Conservation (phyloP, 2,329 filamentous ascomycete genomes). For the Helotiales sp. region DNA sequence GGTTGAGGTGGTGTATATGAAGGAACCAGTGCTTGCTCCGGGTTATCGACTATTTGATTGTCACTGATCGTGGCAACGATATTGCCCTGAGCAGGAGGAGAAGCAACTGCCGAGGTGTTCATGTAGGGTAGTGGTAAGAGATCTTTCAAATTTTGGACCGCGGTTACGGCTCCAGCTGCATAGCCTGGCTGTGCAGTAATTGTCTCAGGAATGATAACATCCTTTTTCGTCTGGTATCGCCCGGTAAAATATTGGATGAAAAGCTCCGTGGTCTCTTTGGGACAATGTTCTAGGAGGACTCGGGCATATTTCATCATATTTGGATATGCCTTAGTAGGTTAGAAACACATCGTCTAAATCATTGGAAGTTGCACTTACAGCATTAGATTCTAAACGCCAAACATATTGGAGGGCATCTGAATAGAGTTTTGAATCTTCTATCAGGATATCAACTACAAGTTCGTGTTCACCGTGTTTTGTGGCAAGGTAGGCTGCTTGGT, state of each 20-base stretch:
- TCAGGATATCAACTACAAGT: constrained; percentile 91
- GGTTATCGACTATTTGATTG: constrained; percentile 55
- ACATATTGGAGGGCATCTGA: constrained; percentile 89
- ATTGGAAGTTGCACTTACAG: constrained; percentile 55
- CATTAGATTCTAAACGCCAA: constrained; percentile 80
- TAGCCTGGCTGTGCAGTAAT: constrained; percentile 37
- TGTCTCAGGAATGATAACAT: constrained; percentile 46
- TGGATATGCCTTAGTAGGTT: constrained; percentile 68
- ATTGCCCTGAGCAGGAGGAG: constrained; percentile 57
- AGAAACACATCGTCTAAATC: not conserved
- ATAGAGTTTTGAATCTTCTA: constrained; percentile 94
- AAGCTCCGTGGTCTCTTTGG: constrained; percentile 78
- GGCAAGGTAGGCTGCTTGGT: constrained; percentile 94
- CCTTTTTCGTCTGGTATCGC: constrained; percentile 74
- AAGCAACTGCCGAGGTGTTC: constrained; percentile 64
- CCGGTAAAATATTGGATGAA: constrained; percentile 97
- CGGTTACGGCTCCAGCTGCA: constrained; percentile 64
- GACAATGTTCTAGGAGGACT: constrained; percentile 85
- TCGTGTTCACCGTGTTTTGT: constrained; percentile 94
- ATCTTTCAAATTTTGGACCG: constrained; percentile 84
- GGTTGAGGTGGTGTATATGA: constrained; percentile 83
- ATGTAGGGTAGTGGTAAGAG: constrained; percentile 87
- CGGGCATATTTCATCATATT: constrained; percentile 96
- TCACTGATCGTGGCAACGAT: constrained; percentile 59
- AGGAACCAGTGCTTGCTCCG: constrained; percentile 46